phyloP scores from a whole-genome alignment of 2,329 filamentous ascomycete species.

The Epicoccum nigrum region DNA sequence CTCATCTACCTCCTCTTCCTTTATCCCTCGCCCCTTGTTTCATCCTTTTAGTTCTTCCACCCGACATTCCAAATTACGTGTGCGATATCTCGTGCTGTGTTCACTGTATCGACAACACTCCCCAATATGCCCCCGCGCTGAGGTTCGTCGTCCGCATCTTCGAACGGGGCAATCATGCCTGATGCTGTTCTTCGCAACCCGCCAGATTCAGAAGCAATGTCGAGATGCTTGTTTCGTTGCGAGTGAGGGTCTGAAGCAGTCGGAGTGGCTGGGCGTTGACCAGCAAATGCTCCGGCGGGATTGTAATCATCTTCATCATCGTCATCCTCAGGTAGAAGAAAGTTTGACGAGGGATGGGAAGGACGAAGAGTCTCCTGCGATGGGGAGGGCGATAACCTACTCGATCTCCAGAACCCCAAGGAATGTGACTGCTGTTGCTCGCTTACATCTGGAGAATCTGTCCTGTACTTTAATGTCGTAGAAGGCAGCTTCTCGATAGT shows the following conservation, averaged over 20 bases:
- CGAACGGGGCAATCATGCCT: constrained; percentile 90
- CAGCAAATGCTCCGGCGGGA: constrained; percentile 46
- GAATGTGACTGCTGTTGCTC: constrained; percentile 55
- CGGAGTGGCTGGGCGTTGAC: constrained; percentile 43
- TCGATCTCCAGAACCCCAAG: constrained; percentile 53
- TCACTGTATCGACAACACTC: constrained; percentile 78
- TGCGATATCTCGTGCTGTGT: constrained; percentile 68
- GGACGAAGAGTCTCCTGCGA: constrained; percentile 84
- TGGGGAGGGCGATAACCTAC: constrained; percentile 70
- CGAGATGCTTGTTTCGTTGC: constrained; percentile 24
- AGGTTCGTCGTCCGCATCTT: constrained; percentile 71
- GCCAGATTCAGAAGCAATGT: constrained; percentile 32
- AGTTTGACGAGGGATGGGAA: constrained; percentile 68
- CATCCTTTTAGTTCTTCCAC: constrained; percentile 56
- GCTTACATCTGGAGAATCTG: constrained; percentile 73
- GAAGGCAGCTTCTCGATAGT: constrained; percentile 88
- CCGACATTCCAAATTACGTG: constrained; percentile 72
- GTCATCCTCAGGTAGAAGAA: constrained; percentile 67
- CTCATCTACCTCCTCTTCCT: not conserved
- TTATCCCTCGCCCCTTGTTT: no score
- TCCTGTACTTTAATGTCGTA: constrained; percentile 83
- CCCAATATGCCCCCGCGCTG: constrained; percentile 70
- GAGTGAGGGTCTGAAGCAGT: constrained; percentile 40
- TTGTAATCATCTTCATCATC: constrained; percentile 54
- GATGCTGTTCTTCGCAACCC: constrained; percentile 80